Evolutionary conservation across 176 grass and related monocot species (phyloP).

Genomic region (Hyparrhenia diplandra): DNA sequence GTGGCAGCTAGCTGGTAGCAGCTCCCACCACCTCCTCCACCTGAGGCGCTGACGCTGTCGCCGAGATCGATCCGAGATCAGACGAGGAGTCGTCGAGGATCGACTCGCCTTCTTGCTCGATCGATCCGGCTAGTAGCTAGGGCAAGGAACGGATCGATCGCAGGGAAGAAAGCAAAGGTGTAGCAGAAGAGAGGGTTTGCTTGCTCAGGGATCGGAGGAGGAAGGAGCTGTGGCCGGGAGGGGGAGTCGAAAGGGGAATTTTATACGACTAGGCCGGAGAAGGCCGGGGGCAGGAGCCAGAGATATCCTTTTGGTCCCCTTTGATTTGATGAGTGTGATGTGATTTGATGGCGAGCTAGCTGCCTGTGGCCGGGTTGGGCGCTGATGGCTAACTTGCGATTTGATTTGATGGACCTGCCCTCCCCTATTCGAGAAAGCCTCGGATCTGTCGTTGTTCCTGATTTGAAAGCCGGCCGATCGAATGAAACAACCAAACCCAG

Average conservation of each 20-base stretch:
- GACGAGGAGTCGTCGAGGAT: too few relatives aligned
- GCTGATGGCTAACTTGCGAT: constrained; percentile 52
- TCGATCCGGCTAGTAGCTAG: neutral
- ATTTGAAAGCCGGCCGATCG: constrained; percentile 44
- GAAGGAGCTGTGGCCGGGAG: neutral
- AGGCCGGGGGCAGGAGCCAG: constrained; percentile 15
- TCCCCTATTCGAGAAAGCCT: constrained; percentile 52
- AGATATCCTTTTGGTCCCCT: constrained; percentile 48
- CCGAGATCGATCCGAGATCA: neutral
- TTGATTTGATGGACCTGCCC: constrained; percentile 97
- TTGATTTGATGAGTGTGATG: constrained; percentile 62
- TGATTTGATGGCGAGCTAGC: constrained; percentile 60
- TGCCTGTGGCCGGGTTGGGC: neutral
- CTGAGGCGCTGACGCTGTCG: constrained; percentile 20
- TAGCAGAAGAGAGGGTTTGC: neutral
- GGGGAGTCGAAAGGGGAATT: constrained; percentile 22
- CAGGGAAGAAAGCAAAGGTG: neutral
- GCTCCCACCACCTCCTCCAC: neutral
- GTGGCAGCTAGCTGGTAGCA: neutral
- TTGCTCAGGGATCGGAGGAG: neutral
- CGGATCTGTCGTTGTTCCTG: constrained; percentile 90
- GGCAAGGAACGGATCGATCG: neutral
- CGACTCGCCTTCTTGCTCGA: neutral
- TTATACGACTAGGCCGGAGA: constrained; percentile 14
- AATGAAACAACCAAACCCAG: neutral